Base-by-base conservation (phyloP, 2,329 filamentous ascomycete species). In the Sarocladiaceae sp. region DNA sequence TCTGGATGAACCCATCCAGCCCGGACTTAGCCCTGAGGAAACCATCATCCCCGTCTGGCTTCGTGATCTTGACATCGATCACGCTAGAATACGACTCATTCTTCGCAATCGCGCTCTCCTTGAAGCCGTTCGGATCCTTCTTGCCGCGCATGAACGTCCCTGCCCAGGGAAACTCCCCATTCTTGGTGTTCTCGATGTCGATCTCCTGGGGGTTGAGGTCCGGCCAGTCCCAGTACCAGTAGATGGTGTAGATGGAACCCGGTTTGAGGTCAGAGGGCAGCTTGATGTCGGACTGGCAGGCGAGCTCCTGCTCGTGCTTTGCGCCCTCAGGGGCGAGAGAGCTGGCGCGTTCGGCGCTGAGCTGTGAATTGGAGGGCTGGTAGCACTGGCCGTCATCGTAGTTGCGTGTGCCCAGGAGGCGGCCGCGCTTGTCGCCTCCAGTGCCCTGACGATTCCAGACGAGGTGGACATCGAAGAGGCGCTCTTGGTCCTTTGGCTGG, bases 211-310 rank as follows among this genome's bases (percentile, higher is more conserved):
- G 55, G 55, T 67, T 64, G 58, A 80, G 69, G 12, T 78, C 82
- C 3, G 84, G 83, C 88, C 89, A 98, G 63, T 95, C 85, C 93
- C 93, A 97, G 35, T 96, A 83, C 91, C 91, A 97, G 71, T 95
- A 95, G 43, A 95, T 66, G 3, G 88, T 91, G 61, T 90, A 87
- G 21, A 74, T 73, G 23, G 81, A 76, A 34, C 80, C 80, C 9
- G 70, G 62, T n/a, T 74, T 63, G 37, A 80, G 68, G 53, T 85
- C 76, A 4, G 69, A 58, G 0, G 93, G 93, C 12, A 98, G 69
- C 56, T 82, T 73, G 39, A 96, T 69, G 57, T 93, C 82, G 27
- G 82, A 82, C 63, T 96, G 90, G 66, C 93, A 97, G 68, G 75
- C 82, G 42, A 90, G 70, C 18, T 32, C 26, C 26, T 23, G 26